Conservation (phyloP, 805 yeast genomes). For the Candida insectalens region DNA sequence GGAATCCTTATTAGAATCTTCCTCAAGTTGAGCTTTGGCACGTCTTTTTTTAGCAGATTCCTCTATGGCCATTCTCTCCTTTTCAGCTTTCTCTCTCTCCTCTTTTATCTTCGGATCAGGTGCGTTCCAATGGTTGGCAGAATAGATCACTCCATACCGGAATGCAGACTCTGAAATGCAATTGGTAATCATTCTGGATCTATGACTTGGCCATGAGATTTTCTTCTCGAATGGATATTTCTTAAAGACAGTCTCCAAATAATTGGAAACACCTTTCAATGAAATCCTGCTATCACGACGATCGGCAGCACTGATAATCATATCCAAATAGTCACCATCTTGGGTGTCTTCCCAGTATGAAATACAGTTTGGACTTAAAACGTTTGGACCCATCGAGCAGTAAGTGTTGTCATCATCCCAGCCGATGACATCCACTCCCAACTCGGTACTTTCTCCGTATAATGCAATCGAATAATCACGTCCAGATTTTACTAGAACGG, state of each 20-base stretch:
- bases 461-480: conserved; percentile 9
- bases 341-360: conserved; percentile 20
- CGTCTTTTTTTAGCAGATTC: not conserved
- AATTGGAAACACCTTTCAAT: conserved; percentile 28
- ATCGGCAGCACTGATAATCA: conserved; percentile 31
- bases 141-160: not conserved
- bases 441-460: conserved; percentile 19
- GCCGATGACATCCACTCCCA: conserved; percentile 23
- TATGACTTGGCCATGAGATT: not conserved
- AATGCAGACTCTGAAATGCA: not conserved
- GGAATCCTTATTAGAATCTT: no score
- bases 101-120: not conserved
- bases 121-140: not conserved
- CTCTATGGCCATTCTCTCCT: not conserved
- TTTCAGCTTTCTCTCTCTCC: not conserved
- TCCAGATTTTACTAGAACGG: conserved; percentile 24
- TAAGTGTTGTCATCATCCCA: conserved; percentile 15
- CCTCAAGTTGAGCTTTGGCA: no score
- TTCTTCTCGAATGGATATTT: conserved; percentile 8
- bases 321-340: conserved; percentile 25
- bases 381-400: conserved; percentile 16
- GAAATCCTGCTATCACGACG: conserved; percentile 24
- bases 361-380: conserved; percentile 28
- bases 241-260: conserved; percentile 23
- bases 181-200: not conserved